phyloP scores from a whole-genome alignment of 371 early-diverging fungal genomes.

The Mortierella sp. region DNA sequence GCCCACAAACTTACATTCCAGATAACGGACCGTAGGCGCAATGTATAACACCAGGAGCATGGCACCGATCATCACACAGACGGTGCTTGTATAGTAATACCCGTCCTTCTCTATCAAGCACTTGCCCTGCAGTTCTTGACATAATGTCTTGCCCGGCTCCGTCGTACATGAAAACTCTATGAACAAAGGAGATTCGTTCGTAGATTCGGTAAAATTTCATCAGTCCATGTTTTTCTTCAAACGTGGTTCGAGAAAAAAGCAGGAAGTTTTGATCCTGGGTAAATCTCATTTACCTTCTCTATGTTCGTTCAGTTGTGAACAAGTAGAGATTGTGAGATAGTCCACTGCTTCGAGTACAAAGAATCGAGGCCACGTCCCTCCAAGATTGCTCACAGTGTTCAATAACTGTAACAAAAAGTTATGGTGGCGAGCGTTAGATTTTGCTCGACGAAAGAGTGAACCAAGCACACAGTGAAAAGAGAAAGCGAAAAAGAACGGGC shows the following conservation, averaged over 20 bases:
- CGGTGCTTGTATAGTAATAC: constrained; percentile 82
- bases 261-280: too few relatives aligned
- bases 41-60: constrained; percentile 70
- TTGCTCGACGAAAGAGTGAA: too few relatives aligned
- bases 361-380: constrained; percentile 97
- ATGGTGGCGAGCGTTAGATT: background rate
- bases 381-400: constrained; percentile 96
- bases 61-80: constrained; percentile 76
- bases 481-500: background rate
- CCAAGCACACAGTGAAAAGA: too few relatives aligned
- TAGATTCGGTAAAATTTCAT: too few relatives aligned
- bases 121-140: constrained; percentile 70
- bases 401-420: constrained; percentile 75
- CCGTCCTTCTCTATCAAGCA: constrained; percentile 84
- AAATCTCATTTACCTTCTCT: constrained; percentile 56
- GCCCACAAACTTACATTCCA: constrained; percentile 70
- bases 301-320: constrained; percentile 58
- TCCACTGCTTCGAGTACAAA: constrained; percentile 95
- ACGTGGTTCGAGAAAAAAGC: background rate
- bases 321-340: constrained; percentile 80
- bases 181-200: too few relatives aligned
- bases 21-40: constrained; percentile 69
- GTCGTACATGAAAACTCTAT: constrained; percentile 64
- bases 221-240: too few relatives aligned
- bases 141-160: constrained; percentile 70